Evolutionary conservation across 2,329 filamentous ascomycete species (phyloP).

Genomic region (Fusarium redolens): DNA sequence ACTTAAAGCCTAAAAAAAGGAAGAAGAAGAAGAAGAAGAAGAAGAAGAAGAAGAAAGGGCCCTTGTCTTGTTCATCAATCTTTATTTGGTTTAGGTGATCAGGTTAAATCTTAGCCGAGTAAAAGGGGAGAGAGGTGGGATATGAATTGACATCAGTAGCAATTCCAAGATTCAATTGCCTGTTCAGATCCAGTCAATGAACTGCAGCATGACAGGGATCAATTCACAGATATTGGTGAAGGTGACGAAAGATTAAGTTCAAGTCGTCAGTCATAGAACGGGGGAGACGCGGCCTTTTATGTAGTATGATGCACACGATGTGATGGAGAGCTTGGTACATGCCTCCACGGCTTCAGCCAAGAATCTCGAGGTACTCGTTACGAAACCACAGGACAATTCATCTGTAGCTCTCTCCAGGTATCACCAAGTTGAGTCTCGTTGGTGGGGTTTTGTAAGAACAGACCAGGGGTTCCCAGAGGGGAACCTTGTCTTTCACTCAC

Average conservation of each 20-base stretch:
- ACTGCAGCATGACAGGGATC: not conserved
- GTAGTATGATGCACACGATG: slow-evolving; percentile 25
- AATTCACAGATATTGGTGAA: not conserved
- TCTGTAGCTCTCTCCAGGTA: not conserved
- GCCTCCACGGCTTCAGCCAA: not conserved
- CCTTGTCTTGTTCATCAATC: not conserved
- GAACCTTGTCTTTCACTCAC: slow-evolving; percentile 10
- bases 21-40: not conserved
- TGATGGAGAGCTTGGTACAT: not conserved
- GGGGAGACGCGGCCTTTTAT: slow-evolving; percentile 29
- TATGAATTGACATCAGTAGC: not conserved
- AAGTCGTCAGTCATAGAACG: not conserved
- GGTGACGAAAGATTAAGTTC: slow-evolving; percentile 3
- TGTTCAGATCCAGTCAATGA: not conserved
- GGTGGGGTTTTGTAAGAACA: not conserved
- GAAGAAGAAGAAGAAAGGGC: not conserved
- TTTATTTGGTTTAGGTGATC: not conserved
- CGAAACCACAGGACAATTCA: not conserved
- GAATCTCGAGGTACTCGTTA: not conserved
- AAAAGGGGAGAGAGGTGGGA: not conserved
- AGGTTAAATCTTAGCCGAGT: not conserved
- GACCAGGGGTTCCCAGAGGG: slow-evolving; percentile 16
- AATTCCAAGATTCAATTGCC: not conserved
- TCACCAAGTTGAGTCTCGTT: slow-evolving; percentile 2
- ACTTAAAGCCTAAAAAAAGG: slow-evolving; percentile 27